Evolutionary conservation across 768 basidiomycete species (phyloP), one percentile per base, ranked within the genome.

Genomic region (Boletus reticulatus): DNA sequence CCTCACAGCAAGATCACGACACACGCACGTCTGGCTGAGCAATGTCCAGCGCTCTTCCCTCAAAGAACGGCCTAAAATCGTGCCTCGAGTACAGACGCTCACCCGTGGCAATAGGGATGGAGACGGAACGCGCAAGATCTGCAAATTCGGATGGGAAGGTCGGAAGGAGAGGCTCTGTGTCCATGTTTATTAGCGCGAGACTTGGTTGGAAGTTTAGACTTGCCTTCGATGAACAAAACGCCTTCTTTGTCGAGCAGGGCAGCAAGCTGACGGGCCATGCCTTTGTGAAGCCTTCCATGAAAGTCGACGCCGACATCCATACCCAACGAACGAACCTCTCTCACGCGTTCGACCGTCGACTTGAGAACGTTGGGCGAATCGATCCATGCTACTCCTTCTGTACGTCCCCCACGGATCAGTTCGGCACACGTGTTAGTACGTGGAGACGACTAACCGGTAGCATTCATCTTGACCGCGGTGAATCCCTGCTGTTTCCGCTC

Each of bases 401-500:
- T 36, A 36, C 34, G 13, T 36, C 63, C 58, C 10, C 58, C 17
- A 64, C 63, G 58, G 17, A 53, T 53, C 24, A 52, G n/a, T 19
- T 24, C 6, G 31, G 8, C 12, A 17, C 22, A 7, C 31, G 43
- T 11, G 39, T 17, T 13, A 24, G 20, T 13, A 16, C 13, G 17
- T n/a, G 11, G 19, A 36, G 14, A 44, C 11, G 32, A 65, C 75
- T 14, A 38, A 80, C 83, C 75, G 4, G 79, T 82, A 4, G 77
- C 86, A 63, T 88, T 88, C 85, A 87, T 88, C 73, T 89, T 88
- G 29, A 88, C 84, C 2, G 82, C 83, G 0, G 80, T 82, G 67
- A 89, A 88, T 3, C 85, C 85, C 65, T 88, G 81, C 12, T 71
- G 73, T 58, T 36, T 84, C 6, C 86, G 75, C 20, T 68, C 70